Conservation (phyloP, 257 asterid species). For the Plantago ovata region DNA sequence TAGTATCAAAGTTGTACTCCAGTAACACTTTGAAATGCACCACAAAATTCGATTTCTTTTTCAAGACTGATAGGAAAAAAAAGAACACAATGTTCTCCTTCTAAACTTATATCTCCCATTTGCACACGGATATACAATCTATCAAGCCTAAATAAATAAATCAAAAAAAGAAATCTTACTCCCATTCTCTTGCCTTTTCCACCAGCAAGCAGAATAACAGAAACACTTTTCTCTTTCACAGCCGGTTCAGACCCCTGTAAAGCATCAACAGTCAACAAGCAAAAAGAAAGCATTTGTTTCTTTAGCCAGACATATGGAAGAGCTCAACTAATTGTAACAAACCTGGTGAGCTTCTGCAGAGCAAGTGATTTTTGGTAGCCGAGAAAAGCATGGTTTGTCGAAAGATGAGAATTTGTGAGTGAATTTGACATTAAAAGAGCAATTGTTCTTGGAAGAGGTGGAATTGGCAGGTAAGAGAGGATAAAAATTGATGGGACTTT, state of each 20-base stretch:
- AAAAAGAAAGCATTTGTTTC: constrained; percentile 9
- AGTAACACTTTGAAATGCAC: background rate
- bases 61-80: background rate
- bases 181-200: constrained; percentile 99
- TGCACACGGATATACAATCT: background rate
- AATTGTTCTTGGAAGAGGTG: constrained; percentile 27
- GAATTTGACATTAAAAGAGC: constrained; percentile 11
- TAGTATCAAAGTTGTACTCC: background rate
- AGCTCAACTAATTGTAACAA: background rate
- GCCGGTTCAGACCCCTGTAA: constrained; percentile 48
- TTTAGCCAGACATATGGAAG: background rate
- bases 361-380: constrained; percentile 39
- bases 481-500: constrained; percentile 19
- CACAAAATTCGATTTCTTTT: background rate
- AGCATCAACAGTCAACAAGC: constrained; percentile 2
- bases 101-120: too few relatives aligned
- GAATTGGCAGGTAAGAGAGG: constrained; percentile 20
- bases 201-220: constrained; percentile 95
- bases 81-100: too few relatives aligned
- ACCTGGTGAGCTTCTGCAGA: constrained; percentile 40
- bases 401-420: constrained; percentile 27
- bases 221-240: constrained; percentile 76
- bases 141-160: background rate
- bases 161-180: constrained; percentile 34
- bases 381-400: constrained; percentile 24